phyloP scores from a whole-genome alignment of 352 stramenopile genomes.

The Pythium utonaiense region DNA sequence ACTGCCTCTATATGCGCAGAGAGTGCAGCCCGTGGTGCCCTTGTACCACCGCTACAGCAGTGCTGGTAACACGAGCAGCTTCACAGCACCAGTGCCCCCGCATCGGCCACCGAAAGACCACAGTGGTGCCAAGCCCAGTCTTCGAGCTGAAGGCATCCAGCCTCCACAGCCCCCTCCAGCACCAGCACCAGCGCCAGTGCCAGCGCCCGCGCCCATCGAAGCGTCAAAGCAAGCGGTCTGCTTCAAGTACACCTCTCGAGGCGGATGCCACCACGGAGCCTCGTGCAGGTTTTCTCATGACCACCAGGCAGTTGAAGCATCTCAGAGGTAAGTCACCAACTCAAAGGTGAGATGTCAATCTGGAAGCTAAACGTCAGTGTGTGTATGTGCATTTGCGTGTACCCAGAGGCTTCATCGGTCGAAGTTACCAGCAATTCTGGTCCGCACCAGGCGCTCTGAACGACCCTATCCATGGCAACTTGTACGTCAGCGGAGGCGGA shows the following conservation, averaged over 20 bases:
- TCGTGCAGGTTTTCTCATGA: conserved; percentile 66
- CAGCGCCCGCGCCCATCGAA: background rate
- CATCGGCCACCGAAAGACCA: background rate
- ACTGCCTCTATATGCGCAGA: background rate
- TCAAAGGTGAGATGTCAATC: no score
- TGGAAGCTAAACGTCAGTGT: no score
- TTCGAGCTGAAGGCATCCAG: background rate
- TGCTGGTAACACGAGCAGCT: background rate
- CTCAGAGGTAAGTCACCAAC: background rate
- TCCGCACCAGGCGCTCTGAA: background rate
- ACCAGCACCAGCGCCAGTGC: background rate
- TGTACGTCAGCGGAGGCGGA: background rate
- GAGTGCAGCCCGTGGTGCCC: background rate
- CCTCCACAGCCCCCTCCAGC: background rate
- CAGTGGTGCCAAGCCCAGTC: background rate
- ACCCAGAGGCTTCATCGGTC: background rate
- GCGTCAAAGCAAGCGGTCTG: conserved; percentile 17
- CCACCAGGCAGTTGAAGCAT: background rate
- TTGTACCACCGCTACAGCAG: conserved; percentile 2
- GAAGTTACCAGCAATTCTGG: background rate
- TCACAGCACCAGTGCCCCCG: background rate
- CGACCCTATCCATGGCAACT: background rate
- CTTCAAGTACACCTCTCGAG: conserved; percentile 39
- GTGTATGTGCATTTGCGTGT: background rate
- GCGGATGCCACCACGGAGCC: conserved; percentile 44